phyloP scores from a whole-genome alignment of 345 rosid species.

The Firmiana major region DNA sequence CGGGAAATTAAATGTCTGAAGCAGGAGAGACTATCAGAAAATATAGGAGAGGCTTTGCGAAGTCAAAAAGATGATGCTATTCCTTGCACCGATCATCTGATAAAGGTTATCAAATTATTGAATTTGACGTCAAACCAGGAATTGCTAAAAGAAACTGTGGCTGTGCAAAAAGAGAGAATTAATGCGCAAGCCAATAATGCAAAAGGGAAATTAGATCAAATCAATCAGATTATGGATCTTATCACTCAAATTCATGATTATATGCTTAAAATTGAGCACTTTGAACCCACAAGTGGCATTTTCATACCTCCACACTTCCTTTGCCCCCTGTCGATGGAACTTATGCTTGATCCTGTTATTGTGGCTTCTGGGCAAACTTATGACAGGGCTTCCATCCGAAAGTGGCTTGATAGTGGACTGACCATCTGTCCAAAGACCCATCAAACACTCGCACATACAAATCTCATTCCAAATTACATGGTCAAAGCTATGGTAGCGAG shows the following conservation, averaged over 20 bases:
- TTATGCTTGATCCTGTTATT: conserved; percentile 90
- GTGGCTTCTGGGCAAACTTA: conserved; percentile 96
- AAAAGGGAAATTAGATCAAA: conserved; percentile 38
- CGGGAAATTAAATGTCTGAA: conserved; percentile 54
- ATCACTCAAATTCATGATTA: conserved; percentile 58
- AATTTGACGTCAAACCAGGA: conserved; percentile 62
- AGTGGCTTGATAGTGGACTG: conserved; percentile 79
- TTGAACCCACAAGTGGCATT: conserved; percentile 55
- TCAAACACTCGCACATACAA: conserved; percentile 56
- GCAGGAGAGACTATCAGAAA: conserved; percentile 42
- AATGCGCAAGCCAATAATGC: conserved; percentile 32
- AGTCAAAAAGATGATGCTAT: conserved; percentile 42
- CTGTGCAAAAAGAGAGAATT: conserved; percentile 76
- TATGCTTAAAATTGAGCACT: conserved; percentile 52
- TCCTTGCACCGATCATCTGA: conserved; percentile 44
- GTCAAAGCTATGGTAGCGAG: conserved; percentile 86
- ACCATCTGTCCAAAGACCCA: conserved; percentile 84
- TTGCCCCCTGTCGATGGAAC: conserved; percentile 84
- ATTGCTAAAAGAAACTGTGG: conserved; percentile 70
- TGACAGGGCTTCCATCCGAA: conserved; percentile 81
- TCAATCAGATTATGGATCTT: conserved; percentile 47
- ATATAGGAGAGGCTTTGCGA: conserved; percentile 48
- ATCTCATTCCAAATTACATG: conserved; percentile 84
- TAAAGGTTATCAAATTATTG: conserved; percentile 50
- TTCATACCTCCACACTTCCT: conserved; percentile 72